These are phyloP conservation scores for Andrographis paniculata DNA, from an alignment of 305 asterid species.

Conservation along the genomic window DNA sequence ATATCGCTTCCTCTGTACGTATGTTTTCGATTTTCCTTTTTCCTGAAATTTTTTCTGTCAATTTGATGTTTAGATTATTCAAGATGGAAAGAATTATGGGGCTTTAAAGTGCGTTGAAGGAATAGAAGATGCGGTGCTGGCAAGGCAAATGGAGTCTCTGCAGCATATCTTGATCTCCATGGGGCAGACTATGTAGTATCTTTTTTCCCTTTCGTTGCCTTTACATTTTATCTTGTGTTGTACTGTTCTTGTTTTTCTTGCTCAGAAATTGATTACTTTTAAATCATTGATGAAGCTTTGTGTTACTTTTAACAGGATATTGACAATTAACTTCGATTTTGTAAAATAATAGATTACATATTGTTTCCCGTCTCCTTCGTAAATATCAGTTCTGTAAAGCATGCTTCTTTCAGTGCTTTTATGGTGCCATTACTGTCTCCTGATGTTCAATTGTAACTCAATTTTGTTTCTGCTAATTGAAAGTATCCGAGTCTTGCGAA, in stretches of 20 bases:
- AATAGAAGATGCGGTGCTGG: conserved; percentile 43
- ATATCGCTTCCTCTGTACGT: neutral
- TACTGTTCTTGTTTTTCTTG: neutral
- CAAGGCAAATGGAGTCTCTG: conserved; percentile 69
- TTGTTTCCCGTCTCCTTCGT: neutral
- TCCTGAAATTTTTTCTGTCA: neutral
- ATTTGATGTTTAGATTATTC: conserved; percentile 36
- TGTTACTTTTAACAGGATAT: too few relatives aligned
- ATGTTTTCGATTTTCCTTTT: neutral
- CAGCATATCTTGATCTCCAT: conserved; percentile 32
- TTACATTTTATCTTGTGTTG: neutral
- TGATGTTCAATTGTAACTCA: too few relatives aligned
- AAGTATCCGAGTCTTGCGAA: too few relatives aligned
- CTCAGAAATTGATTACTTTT: too few relatives aligned
- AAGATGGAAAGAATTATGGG: conserved; percentile 40
- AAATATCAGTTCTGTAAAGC: neutral
- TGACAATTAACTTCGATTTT: too few relatives aligned
- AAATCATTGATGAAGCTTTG: too few relatives aligned
- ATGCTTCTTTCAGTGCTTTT: neutral
- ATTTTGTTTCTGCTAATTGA: too few relatives aligned
- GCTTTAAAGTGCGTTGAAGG: conserved; percentile 49
- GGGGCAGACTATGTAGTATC: neutral
- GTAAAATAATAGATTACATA: neutral
- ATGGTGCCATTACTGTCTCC: neutral
- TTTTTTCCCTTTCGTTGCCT: neutral